Percentiles rank a stretch among this genome's conserved stretches.
Evolutionary conservation across 208 protist genomes (phyloP).

Genomic region (Angomonas ambiguus): DNA sequence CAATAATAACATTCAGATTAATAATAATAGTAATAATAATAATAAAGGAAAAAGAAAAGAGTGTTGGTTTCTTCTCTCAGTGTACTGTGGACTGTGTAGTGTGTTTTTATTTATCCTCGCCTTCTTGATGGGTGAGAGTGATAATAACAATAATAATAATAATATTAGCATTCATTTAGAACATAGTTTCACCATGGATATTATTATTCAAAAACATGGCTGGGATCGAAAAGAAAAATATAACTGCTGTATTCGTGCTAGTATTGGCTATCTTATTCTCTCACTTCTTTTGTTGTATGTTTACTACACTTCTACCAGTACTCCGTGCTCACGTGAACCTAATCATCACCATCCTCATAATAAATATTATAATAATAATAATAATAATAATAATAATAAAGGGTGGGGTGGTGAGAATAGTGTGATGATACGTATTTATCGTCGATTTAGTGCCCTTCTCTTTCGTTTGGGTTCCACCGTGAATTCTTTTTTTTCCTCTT

Average conservation of each 20-base stretch:
- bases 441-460: no score
- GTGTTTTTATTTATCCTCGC: background rate
- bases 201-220: background rate
- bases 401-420: no score
- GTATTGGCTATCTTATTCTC: background rate
- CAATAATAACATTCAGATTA: background rate
- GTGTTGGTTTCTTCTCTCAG: background rate
- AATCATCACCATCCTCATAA: no score
- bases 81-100: background rate
- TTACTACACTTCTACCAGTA: background rate
- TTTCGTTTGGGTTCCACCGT: no score
- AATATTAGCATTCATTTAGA: no score
- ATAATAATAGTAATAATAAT: background rate
- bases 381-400: no score
- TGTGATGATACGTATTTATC: no score
- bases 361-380: no score
- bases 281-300: background rate
- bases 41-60: background rate
- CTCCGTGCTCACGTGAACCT: no score
- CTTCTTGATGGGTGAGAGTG: no score
- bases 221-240: background rate
- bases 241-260: background rate
- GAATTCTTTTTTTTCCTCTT: no score
- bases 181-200: background rate
- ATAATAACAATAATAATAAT: no score